Evolutionary conservation across 2,329 filamentous ascomycete genomes (phyloP).

Genomic region (Fusarium begoniae): DNA sequence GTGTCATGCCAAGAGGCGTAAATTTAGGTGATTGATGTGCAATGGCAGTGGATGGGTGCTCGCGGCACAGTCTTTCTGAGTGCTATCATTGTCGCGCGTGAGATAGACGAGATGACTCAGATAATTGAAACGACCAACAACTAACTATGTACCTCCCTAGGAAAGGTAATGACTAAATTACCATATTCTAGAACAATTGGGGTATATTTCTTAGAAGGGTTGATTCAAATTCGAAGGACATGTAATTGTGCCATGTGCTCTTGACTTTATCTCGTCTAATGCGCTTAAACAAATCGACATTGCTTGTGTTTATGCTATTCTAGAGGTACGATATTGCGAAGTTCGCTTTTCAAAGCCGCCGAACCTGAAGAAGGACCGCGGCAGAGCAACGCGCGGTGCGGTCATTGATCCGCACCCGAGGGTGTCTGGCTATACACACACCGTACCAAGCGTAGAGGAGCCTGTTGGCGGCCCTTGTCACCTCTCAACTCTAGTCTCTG

Average conservation of each 20-base stretch:
- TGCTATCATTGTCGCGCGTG: conserved; percentile 24
- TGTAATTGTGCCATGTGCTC: not conserved
- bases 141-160: not conserved
- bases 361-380: conserved; percentile 28
- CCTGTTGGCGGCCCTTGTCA: conserved; percentile 21
- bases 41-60: conserved; percentile 29
- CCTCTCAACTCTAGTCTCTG: conserved; percentile 27
- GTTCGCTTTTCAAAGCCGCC: conserved; percentile 14
- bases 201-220: not conserved
- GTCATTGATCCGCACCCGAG: conserved; percentile 18
- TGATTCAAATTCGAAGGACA: not conserved
- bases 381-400: conserved; percentile 18
- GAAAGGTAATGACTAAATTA: not conserved
- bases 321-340: not conserved
- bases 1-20: conserved; percentile 3
- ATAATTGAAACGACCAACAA: conserved; percentile 21
- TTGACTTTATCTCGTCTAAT: not conserved
- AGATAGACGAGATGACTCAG: conserved; percentile 40
- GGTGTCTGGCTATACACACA: conserved; percentile 12
- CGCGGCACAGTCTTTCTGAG: conserved; percentile 25
- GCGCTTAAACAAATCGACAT: not conserved
- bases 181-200: not conserved
- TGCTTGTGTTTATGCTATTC: not conserved
- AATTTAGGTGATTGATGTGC: conserved; percentile 28
- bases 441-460: not conserved